Conservation (phyloP, 805 yeast species). For the Pichia exigua region DNA sequence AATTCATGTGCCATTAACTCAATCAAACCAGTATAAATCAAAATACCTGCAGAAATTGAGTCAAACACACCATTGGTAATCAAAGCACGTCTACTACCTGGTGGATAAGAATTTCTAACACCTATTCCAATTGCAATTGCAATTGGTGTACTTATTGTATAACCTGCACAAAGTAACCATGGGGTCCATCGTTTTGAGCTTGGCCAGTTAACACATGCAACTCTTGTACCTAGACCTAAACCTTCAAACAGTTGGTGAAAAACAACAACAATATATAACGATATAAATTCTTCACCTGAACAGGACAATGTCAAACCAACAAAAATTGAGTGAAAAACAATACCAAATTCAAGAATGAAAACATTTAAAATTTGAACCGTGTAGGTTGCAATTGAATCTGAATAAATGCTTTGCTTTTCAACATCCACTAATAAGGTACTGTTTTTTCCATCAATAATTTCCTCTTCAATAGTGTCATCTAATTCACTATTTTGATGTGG, state of each 20-base stretch:
- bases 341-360: constrained; percentile 67
- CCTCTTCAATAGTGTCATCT: background rate
- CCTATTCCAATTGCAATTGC: constrained; percentile 77
- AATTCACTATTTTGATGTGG: background rate
- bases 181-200: constrained; percentile 40
- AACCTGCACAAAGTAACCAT: constrained; percentile 46
- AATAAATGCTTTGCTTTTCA: constrained; percentile 3
- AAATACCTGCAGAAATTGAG: constrained; percentile 69
- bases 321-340: constrained; percentile 76
- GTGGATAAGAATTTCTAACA: constrained; percentile 53
- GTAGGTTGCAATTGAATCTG: constrained; percentile 27
- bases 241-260: constrained; percentile 85
- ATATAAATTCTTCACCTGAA: constrained; percentile 66
- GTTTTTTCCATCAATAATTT: background rate
- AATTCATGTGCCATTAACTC: constrained; percentile 78
- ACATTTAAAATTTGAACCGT: constrained; percentile 49
- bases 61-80: constrained; percentile 69
- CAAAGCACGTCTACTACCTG: constrained; percentile 49
- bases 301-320: constrained; percentile 74
- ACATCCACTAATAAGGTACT: background rate
- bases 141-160: constrained; percentile 57
- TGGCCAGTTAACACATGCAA: constrained; percentile 49
- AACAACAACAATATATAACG: constrained; percentile 60
- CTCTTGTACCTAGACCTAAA: constrained; percentile 73
- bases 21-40: constrained; percentile 69